Evolutionary conservation across 352 stramenopile genomes (phyloP).

Genomic region (Globisporangium carolinianum): DNA sequence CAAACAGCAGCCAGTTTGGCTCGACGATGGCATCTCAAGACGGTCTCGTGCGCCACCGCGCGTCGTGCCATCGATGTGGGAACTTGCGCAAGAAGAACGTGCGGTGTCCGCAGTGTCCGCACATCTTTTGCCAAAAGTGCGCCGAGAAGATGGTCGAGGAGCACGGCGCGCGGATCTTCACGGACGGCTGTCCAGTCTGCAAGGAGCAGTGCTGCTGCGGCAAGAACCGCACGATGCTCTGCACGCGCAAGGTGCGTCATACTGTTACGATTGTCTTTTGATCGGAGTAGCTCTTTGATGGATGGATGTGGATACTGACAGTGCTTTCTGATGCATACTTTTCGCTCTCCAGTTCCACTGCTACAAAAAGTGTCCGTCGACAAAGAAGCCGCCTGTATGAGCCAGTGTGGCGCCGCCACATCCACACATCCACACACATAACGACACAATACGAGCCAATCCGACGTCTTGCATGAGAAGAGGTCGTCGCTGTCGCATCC

Average conservation of each 20-base stretch:
- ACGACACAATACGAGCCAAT: too few species aligned
- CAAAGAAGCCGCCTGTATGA: slow-evolving; percentile 41
- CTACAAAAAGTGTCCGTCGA: slow-evolving; percentile 88
- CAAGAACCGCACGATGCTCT: slow-evolving; percentile 73
- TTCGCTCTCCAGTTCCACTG: slow-evolving; percentile 59
- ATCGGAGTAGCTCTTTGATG: too few species aligned
- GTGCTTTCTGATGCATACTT: not conserved
- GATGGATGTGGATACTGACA: too few species aligned
- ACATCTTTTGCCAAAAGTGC: slow-evolving; percentile 88
- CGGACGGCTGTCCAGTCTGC: slow-evolving; percentile 77
- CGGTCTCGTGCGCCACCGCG: slow-evolving; percentile 57
- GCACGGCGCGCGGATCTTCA: slow-evolving; percentile 69
- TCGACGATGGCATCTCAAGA: slow-evolving; percentile 11
- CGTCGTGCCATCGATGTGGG: slow-evolving; percentile 82
- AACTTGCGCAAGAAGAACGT: slow-evolving; percentile 88
- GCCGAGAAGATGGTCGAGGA: slow-evolving; percentile 88
- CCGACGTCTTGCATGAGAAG: too few species aligned
- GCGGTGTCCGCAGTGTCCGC: slow-evolving; percentile 69
- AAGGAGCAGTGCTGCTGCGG: slow-evolving; percentile 86
- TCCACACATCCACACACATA: too few species aligned
- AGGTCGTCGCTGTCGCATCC: too few species aligned
- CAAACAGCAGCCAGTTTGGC: not conserved
- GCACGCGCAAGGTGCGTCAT: slow-evolving; percentile 48
- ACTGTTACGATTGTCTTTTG: not conserved
- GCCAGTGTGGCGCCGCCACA: not conserved